phyloP scores from a whole-genome alignment of 306 rosid genomes.

The Vigna mungo region DNA sequence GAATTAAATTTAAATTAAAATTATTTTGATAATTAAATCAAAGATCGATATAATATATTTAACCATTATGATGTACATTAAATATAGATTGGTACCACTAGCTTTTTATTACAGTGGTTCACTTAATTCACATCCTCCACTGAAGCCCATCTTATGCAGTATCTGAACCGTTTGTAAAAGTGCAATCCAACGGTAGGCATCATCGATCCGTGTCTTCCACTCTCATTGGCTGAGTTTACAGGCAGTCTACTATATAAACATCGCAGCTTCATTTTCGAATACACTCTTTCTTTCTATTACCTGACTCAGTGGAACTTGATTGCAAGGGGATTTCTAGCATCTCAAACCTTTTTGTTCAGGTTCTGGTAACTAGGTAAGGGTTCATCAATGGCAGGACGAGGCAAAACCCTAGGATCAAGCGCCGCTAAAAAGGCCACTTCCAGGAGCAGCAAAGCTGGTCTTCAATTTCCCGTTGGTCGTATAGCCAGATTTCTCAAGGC shows the following conservation, averaged over 20 bases:
- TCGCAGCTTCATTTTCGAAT: not conserved
- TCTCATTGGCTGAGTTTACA: slow-evolving; percentile 51
- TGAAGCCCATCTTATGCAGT: too few relatives aligned
- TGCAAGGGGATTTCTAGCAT: not conserved
- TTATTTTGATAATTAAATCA: too few relatives aligned
- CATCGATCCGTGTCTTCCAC: slow-evolving; percentile 54
- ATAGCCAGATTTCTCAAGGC: slow-evolving; percentile 89
- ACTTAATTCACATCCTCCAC: too few relatives aligned
- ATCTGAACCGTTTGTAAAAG: slow-evolving; percentile 28
- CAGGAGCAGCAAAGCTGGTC: slow-evolving; percentile 86
- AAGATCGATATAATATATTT: too few relatives aligned
- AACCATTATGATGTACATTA: too few relatives aligned
- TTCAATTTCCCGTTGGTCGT: slow-evolving; percentile 94
- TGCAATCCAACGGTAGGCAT: slow-evolving; percentile 46
- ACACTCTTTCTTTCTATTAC: not conserved
- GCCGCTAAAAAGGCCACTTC: slow-evolving; percentile 85
- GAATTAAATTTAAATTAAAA: too few relatives aligned
- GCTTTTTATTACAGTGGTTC: too few relatives aligned
- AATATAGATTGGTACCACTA: too few relatives aligned
- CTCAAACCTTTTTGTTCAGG: not conserved
- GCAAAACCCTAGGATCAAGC: slow-evolving; percentile 83
- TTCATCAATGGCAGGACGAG: slow-evolving; percentile 60
- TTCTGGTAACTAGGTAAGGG: not conserved
- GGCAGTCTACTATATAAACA: slow-evolving; percentile 56
- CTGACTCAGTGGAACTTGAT: not conserved